phyloP scores from a whole-genome alignment of 2,329 filamentous ascomycete species.

The Colletotrichum nymphaeae region DNA sequence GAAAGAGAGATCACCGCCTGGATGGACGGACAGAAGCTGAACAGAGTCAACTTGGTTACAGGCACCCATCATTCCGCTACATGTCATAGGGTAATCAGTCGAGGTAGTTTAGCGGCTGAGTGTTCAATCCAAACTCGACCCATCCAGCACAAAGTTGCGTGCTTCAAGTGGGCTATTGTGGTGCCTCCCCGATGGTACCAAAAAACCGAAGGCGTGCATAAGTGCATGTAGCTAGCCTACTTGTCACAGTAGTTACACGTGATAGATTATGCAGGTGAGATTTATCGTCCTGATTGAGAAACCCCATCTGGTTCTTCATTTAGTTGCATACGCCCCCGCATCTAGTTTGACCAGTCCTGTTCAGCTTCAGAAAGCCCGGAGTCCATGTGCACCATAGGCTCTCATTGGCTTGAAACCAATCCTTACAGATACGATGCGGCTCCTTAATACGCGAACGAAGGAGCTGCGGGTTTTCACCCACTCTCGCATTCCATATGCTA shows the following conservation, averaged over 20 bases:
- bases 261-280: not conserved
- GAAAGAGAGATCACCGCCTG: constrained; percentile 48
- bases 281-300: not conserved
- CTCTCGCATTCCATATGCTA: not conserved
- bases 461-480: not conserved
- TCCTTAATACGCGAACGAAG: not conserved
- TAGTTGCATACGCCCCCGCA: not conserved
- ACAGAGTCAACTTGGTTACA: constrained; percentile 60
- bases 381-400: too few species aligned
- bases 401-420: not conserved
- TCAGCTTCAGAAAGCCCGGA: not conserved
- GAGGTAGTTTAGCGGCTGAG: not conserved
- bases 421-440: not conserved
- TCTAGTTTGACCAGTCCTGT: not conserved
- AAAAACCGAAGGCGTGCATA: not conserved
- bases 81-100: constrained; percentile 52
- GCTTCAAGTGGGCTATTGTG: too few species aligned
- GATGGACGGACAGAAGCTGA: constrained; percentile 60
- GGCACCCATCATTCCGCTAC: constrained; percentile 67
- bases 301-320: not conserved
- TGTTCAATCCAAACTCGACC: too few species aligned
- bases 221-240: not conserved
- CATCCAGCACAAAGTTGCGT: too few species aligned
- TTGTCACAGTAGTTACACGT: not conserved
- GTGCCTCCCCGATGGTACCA: not conserved